Conservation (phyloP, 139 green algal genomes). For the Chlorella sp. region DNA sequence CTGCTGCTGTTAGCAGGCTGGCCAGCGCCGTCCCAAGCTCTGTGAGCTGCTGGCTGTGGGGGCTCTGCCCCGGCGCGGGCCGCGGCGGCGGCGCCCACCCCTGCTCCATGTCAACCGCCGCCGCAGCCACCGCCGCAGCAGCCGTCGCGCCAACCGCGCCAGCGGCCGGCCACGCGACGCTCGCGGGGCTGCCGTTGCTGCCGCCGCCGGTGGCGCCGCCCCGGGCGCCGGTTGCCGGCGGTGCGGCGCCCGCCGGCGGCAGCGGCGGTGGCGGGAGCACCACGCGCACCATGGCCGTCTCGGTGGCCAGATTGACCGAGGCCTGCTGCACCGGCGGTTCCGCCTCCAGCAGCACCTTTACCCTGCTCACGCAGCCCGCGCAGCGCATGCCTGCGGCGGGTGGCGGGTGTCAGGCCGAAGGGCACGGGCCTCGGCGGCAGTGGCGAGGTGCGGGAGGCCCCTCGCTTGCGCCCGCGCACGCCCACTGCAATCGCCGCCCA, state of each 20-base stretch:
- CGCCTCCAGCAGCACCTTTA: slow-evolving; percentile 75
- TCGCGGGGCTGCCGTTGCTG: too few relatives aligned
- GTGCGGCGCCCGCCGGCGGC: too few relatives aligned
- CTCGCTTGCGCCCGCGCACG: background rate
- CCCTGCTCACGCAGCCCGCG: slow-evolving; percentile 79
- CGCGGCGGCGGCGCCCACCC: too few relatives aligned
- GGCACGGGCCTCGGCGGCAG: background rate
- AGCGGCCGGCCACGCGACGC: too few relatives aligned
- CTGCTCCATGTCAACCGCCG: too few relatives aligned
- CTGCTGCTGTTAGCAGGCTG: slow-evolving; percentile 33
- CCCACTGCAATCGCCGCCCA: background rate
- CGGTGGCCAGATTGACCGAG: slow-evolving; percentile 89
- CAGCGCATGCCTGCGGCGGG: slow-evolving; percentile 83
- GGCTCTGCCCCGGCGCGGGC: too few relatives aligned
- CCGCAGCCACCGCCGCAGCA: too few relatives aligned
- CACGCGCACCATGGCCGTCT: slow-evolving; percentile 83
- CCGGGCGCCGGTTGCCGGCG: too few relatives aligned
- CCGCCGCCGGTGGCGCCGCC: too few relatives aligned
- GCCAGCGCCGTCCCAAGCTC: too few relatives aligned
- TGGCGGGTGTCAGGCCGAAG: background rate
- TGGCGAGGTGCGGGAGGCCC: background rate
- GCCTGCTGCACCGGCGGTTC: slow-evolving; percentile 51
- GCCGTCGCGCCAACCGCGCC: too few relatives aligned
- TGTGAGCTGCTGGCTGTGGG: too few relatives aligned
- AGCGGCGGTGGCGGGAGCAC: slow-evolving; percentile 45